A percentile compares a stretch with the other conserved stretches of the same genome.
phyloP scores from a whole-genome alignment of 148 eudicot species.

The Dysphania ambrosioides region DNA sequence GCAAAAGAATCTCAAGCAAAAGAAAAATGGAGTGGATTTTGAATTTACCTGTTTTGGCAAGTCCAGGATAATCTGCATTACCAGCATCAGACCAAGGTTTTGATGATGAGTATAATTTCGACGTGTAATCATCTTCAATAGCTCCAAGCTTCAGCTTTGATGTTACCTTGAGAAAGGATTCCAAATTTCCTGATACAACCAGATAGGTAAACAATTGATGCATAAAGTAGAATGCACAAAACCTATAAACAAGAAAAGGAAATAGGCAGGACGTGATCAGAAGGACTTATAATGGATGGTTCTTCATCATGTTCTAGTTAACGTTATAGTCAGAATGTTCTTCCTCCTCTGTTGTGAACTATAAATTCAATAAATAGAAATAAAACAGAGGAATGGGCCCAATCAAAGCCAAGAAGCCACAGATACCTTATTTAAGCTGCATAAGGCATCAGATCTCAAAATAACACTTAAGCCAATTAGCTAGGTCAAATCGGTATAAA shows the following conservation, averaged over 20 bases:
- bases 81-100: conserved; percentile 36
- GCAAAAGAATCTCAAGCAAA: background rate
- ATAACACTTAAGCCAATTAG: too few species aligned
- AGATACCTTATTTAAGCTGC: too few species aligned
- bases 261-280: background rate
- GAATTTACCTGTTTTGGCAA: conserved; percentile 59
- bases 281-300: background rate
- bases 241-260: background rate
- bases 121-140: conserved; percentile 55
- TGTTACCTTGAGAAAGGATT: conserved; percentile 62
- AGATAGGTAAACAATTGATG: background rate
- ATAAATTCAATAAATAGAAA: too few species aligned
- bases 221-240: background rate
- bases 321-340: too few species aligned
- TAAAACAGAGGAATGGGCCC: too few species aligned
- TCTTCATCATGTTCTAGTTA: too few species aligned
- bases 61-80: conserved; percentile 45
- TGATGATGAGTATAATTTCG: conserved; percentile 39
- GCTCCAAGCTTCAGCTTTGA: conserved; percentile 74
- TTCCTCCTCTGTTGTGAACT: too few species aligned
- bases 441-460: too few species aligned
- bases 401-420: too few species aligned
- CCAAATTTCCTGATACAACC: conserved; percentile 57
- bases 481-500: too few species aligned
- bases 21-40: background rate